These are phyloP conservation scores for Aspergillus fumigatiaffinis DNA, from an alignment of 2,329 filamentous ascomycete species.

Conservation along the genomic window DNA sequence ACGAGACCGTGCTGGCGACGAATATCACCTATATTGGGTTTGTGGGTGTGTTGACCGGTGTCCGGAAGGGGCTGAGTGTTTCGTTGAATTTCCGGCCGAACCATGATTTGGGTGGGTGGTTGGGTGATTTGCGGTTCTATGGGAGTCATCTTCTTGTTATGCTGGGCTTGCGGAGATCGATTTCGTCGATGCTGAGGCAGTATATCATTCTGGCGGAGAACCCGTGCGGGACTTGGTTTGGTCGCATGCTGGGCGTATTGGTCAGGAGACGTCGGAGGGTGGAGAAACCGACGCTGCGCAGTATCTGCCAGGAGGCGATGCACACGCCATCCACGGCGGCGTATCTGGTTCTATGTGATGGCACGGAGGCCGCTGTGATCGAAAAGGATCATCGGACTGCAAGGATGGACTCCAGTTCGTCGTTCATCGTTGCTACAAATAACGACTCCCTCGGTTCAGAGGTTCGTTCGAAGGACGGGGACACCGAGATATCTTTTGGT, in stretches of 20 bases:
- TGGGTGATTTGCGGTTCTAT: conserved; percentile 40
- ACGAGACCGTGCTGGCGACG: conserved; percentile 40
- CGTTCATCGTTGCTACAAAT: conserved; percentile 57
- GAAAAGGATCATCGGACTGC: conserved; percentile 54
- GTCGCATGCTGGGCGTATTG: neutral
- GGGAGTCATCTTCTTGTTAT: conserved; percentile 52
- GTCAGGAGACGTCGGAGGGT: neutral
- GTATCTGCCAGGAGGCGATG: conserved; percentile 26
- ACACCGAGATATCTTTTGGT: conserved; percentile 16
- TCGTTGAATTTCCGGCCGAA: conserved; percentile 52
- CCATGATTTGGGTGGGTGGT: conserved; percentile 37
- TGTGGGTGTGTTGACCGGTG: conserved; percentile 49
- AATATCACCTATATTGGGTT: conserved; percentile 50
- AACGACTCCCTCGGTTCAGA: conserved; percentile 41
- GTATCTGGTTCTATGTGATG: conserved; percentile 56
- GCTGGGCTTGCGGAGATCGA: conserved; percentile 51
- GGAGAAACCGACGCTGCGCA: conserved; percentile 4
- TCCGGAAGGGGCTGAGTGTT: conserved; percentile 44
- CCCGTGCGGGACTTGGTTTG: neutral
- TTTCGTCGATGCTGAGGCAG: conserved; percentile 49
- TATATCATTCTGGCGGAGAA: conserved; percentile 33
- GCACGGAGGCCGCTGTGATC: conserved; percentile 45
- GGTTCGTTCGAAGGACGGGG: conserved; percentile 13
- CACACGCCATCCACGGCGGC: conserved; percentile 48
- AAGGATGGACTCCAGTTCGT: conserved; percentile 40